Evolutionary conservation across 495 filamentous ascomycete genomes (phyloP).

Genomic region (Lasiosphaeria ovina): DNA sequence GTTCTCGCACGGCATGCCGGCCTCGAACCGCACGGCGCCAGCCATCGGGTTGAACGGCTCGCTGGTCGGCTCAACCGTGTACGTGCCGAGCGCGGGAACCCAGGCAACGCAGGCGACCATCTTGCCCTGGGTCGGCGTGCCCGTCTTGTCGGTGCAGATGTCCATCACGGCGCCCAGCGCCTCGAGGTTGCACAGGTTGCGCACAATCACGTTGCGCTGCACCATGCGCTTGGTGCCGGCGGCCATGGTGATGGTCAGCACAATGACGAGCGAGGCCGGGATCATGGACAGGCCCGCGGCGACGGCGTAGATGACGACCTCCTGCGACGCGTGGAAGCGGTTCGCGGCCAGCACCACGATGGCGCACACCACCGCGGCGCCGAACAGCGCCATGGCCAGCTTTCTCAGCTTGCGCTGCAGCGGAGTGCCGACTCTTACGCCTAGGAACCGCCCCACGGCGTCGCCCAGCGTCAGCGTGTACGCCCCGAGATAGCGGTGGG

Average conservation of each 20-base stretch:
- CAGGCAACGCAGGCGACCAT: conserved; percentile 78
- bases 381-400: conserved; percentile 72
- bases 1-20: conserved; percentile 27
- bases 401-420: conserved; percentile 76
- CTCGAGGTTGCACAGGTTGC: conserved; percentile 69
- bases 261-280: conserved; percentile 65
- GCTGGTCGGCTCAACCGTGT: conserved; percentile 53
- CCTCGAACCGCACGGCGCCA: conserved; percentile 26
- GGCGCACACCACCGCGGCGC: conserved; percentile 68
- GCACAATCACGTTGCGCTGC: conserved; percentile 73
- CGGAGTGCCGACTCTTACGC: conserved; percentile 72
- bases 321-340: conserved; percentile 64
- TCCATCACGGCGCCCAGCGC: conserved; percentile 82
- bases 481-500: conserved; percentile 67
- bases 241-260: conserved; percentile 73
- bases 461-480: conserved; percentile 65
- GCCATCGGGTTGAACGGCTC: conserved; percentile 44
- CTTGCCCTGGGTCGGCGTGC: conserved; percentile 72
- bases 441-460: conserved; percentile 67
- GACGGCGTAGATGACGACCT: conserved; percentile 82
- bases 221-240: conserved; percentile 78
- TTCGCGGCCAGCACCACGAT: conserved; percentile 80
- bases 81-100: conserved; percentile 63
- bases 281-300: conserved; percentile 69
- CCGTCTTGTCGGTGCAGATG: conserved; percentile 86